These are phyloP conservation scores for Microbotryum lychnidis-dioicae DNA, from an alignment of 1,284 basidiomycete species.

Conservation along the genomic window DNA sequence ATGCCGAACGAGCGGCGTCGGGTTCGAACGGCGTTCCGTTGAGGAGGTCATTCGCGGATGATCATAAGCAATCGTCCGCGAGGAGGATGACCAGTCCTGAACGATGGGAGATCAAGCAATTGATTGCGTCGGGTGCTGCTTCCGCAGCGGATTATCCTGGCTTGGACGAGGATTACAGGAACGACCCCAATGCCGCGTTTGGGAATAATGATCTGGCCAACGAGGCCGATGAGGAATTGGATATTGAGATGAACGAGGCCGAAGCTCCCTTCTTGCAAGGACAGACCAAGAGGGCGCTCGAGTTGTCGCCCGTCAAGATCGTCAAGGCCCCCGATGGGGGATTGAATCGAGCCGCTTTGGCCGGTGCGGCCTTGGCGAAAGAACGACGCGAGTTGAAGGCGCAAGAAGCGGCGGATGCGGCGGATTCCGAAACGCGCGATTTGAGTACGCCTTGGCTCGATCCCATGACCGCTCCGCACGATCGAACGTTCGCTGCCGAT, in stretches of 20 bases:
- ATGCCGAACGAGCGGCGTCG: slow-evolving; percentile 52
- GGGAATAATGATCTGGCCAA: slow-evolving; percentile 44
- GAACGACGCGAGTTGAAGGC: slow-evolving; percentile 89
- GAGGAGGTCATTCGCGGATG: slow-evolving; percentile 44
- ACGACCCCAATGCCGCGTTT: slow-evolving; percentile 45
- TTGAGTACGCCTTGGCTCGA: slow-evolving; percentile 95
- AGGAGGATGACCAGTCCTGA: slow-evolving; percentile 93
- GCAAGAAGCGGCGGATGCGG: slow-evolving; percentile 87
- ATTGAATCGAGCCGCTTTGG: slow-evolving; percentile 86
- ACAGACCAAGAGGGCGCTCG: slow-evolving; percentile 88
- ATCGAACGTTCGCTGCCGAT: slow-evolving; percentile 90
- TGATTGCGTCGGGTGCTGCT: slow-evolving; percentile 90
- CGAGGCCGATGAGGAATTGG: slow-evolving; percentile 89
- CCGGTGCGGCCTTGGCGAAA: slow-evolving; percentile 85
- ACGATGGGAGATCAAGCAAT: slow-evolving; percentile 97
- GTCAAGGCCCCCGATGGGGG: slow-evolving; percentile 58
- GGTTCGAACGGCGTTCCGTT: slow-evolving; percentile 46
- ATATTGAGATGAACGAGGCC: slow-evolving; percentile 93
- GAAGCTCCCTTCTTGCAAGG: slow-evolving; percentile 94
- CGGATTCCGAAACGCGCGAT: slow-evolving; percentile 86
- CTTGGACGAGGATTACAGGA: slow-evolving; percentile 79
- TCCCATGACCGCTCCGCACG: slow-evolving; percentile 84
- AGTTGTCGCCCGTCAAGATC: slow-evolving; percentile 88
- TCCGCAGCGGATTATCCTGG: slow-evolving; percentile 93
- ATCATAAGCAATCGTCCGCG: slow-evolving; percentile 51